Conservation (phyloP, 208 protist genomes). For the Trichomonas tenax region DNA sequence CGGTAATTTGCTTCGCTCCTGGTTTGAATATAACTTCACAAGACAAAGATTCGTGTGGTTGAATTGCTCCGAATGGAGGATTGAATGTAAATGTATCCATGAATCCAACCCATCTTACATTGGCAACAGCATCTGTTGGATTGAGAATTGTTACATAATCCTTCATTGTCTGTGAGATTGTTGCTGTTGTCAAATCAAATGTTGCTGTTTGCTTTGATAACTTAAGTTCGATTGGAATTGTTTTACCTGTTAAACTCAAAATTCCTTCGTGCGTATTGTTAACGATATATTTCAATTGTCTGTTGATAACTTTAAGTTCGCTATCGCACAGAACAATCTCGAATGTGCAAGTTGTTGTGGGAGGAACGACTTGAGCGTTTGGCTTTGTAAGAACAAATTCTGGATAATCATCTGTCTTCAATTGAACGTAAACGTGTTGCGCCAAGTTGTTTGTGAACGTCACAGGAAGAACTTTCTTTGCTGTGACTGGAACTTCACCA, state of each 20-base stretch:
- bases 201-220: not conserved
- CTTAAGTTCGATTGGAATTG: not conserved
- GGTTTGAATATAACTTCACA: not conserved
- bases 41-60: not conserved
- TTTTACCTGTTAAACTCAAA: not conserved
- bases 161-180: not conserved
- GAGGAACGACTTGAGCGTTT: constrained; percentile 6
- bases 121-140: not conserved
- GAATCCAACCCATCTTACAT: not conserved
- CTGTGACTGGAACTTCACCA: not conserved
- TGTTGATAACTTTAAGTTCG: not conserved
- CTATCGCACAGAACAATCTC: not conserved
- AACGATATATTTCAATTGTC: not conserved
- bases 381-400: not conserved
- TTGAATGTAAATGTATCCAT: not conserved
- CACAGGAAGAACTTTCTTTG: not conserved
- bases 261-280: not conserved
- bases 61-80: not conserved
- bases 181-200: not conserved
- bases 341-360: not conserved
- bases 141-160: not conserved
- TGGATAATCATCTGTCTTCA: not conserved
- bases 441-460: not conserved
- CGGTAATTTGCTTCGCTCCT: not conserved
- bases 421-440: not conserved